Base-by-base conservation (phyloP, 139 green algal genomes). In the Desmodesmus armatus region DNA sequence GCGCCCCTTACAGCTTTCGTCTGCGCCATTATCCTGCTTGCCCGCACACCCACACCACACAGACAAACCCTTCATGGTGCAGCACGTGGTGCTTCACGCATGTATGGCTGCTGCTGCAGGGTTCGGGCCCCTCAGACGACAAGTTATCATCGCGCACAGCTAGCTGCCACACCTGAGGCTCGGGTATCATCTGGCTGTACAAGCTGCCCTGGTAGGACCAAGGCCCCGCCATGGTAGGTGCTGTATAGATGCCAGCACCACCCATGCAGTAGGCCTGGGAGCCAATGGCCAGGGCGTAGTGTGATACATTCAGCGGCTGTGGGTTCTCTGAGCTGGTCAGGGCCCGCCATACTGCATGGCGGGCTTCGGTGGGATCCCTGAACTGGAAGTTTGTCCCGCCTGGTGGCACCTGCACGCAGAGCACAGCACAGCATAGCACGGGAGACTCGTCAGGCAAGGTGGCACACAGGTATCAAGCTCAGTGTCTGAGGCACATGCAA, bases 321-420 rank as follows among this genome's bases (percentile, higher is more conserved):
- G 62, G 62, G 62, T 84, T 84, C 1, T 0, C 27, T 17, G 13
- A 21, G 3, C 33, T 74, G 31, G 78, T 84, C 3, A 84, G 62
- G 9, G 78, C 78, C 0, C 49, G 41, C 78, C 78, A 84, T 0
- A 84, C 43, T 21, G 41, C 63, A 25, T 84, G 49, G 4, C 55
- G 58, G 2, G 62, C 78, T n/a, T 84, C 78, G n/a, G 80, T 86
- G 0, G 80, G 69, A 49, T 86, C 80, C 0, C 80, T 39, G 35
- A 86, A 80, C 69, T 86, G 80, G 53, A 58, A 80, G 80, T 86
- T 86, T 37, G 27, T 86, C 15, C 80, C 80, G 27, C 80, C 80
- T 6, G 80, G 80, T 1, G 65, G 80, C 9, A 85, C 44, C 78
- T 84, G 60, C n/a, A 72, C 31, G 13, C 40, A 19, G 7, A 43